A percentile compares a stretch with the other conserved stretches of the same genome.
Evolutionary conservation across 192 early-diverging fungal genomes (phyloP).

Genomic region (Phycomyces nitens): DNA sequence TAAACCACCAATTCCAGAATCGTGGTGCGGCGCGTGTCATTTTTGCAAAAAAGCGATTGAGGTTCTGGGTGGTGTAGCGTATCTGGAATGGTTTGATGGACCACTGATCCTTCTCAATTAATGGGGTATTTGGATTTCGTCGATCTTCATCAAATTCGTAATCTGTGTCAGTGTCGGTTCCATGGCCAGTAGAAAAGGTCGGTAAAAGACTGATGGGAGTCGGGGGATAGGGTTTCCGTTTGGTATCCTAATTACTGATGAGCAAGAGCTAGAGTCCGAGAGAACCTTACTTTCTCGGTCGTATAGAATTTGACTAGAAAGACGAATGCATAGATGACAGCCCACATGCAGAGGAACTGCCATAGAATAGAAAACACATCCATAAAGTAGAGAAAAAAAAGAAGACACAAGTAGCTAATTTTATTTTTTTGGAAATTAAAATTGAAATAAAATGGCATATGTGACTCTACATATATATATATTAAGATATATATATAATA

Average conservation of each 20-base stretch:
- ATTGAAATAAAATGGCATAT: no score
- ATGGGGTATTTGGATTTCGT: neutral
- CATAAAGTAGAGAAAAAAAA: conserved; percentile 6
- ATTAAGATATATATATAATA: no score
- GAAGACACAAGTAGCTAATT: no score
- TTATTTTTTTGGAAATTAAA: no score
- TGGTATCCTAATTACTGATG: neutral
- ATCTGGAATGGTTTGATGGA: conserved; percentile 45
- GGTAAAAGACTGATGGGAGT: conserved; percentile 13
- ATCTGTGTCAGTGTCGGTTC: neutral
- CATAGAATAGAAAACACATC: conserved; percentile 21
- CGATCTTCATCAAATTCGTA: conserved; percentile 2
- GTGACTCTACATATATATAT: no score
- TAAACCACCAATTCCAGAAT: conserved; percentile 62
- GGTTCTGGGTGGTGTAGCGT: conserved; percentile 43
- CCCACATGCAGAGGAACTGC: conserved; percentile 29
- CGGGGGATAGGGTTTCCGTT: neutral
- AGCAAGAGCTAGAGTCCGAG: no score
- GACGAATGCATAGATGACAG: conserved; percentile 22
- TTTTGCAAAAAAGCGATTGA: conserved; percentile 43
- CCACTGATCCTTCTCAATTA: conserved; percentile 12
- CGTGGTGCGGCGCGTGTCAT: conserved; percentile 33
- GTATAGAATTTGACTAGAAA: conserved; percentile 14
- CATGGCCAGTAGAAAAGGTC: conserved; percentile 16
- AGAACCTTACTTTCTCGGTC: conserved; percentile 2